Conservation (phyloP, 2,329 filamentous ascomycete species). For the Fusarium xyrophilum region DNA sequence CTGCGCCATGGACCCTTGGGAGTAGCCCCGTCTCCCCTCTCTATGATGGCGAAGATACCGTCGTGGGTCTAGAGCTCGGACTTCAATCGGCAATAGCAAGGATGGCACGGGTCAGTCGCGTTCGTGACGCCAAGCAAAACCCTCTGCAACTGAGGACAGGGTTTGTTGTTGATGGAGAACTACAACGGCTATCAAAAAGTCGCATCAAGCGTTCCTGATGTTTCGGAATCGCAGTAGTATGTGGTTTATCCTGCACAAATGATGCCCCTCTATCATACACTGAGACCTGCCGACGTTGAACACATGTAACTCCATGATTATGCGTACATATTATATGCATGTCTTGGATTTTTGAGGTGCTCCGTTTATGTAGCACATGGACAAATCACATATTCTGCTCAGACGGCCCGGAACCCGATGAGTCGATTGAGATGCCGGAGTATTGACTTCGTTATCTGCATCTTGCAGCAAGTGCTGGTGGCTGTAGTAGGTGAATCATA, state of each 20-base stretch:
- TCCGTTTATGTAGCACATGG: not conserved
- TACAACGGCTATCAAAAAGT: slow-evolving; percentile 11
- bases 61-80: slow-evolving; percentile 30
- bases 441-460: not conserved
- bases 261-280: not conserved
- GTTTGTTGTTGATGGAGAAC: slow-evolving; percentile 6
- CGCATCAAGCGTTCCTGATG: slow-evolving; percentile 9
- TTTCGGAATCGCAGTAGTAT: slow-evolving; percentile 5
- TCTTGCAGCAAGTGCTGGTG: not conserved
- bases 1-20: slow-evolving; percentile 19
- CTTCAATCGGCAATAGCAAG: slow-evolving; percentile 31
- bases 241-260: not conserved
- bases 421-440: not conserved
- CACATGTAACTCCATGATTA: not conserved
- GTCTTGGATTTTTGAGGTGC: not conserved
- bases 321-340: not conserved
- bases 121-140: slow-evolving; percentile 14
- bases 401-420: not conserved
- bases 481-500: not conserved
- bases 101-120: slow-evolving; percentile 18
- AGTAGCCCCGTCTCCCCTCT: slow-evolving; percentile 20
- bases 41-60: slow-evolving; percentile 22
- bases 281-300: not conserved
- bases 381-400: not conserved
- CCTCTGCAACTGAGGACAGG: slow-evolving; percentile 2